Evolutionary conservation across 176 grass and related monocot genomes (phyloP).

Genomic region (Paspalum notatum): DNA sequence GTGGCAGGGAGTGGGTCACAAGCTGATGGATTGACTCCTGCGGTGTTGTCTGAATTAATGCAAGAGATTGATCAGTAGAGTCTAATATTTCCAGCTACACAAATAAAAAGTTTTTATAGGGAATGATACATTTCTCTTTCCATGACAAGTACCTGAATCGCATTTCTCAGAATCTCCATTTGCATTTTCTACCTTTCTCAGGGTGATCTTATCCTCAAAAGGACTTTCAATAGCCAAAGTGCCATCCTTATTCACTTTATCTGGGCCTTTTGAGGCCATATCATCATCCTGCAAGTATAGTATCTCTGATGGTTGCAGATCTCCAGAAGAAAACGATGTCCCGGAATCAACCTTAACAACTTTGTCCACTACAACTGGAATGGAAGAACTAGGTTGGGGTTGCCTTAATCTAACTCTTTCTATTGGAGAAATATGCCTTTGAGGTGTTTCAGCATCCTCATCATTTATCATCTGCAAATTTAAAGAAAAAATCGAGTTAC

Average conservation of each 20-base stretch:
- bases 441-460: constrained; percentile 62
- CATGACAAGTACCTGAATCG: constrained; percentile 60
- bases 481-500: constrained; percentile 37
- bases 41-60: constrained; percentile 35
- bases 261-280: constrained; percentile 28
- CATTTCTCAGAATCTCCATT: constrained; percentile 27
- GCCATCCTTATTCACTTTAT: constrained; percentile 34
- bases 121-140: not conserved
- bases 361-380: constrained; percentile 52
- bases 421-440: constrained; percentile 53
- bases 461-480: constrained; percentile 65
- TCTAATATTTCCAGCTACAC: not conserved
- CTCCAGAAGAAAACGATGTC: constrained; percentile 48
- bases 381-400: constrained; percentile 25
- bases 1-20: constrained; percentile 24
- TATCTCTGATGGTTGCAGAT: constrained; percentile 36
- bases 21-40: constrained; percentile 45
- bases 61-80: constrained; percentile 3
- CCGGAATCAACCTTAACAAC: constrained; percentile 50
- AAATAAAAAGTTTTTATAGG: constrained; percentile 24
- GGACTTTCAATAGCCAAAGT: constrained; percentile 41
- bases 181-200: constrained; percentile 35
- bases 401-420: constrained; percentile 45
- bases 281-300: constrained; percentile 28
- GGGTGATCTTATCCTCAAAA: constrained; percentile 40